Base-by-base conservation (phyloP, 208 protist genomes). In the Crithidia brevicula region DNA sequence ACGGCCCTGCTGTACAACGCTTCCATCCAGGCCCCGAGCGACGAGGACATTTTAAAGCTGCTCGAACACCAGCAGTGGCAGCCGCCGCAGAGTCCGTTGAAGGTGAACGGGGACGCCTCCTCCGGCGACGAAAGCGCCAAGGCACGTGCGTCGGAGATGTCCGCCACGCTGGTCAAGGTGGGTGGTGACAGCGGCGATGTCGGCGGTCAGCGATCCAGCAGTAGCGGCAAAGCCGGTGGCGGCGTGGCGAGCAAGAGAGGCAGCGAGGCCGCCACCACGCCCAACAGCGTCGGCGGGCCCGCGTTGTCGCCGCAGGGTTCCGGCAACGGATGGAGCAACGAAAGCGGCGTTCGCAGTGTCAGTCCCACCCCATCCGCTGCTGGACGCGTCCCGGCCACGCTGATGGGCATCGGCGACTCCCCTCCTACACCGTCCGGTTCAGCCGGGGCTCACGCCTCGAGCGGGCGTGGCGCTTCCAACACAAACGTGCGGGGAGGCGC, bases 1-100 rank as follows among this genome's bases (percentile, higher is more conserved):
- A 76, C 72, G 20, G 81, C 79, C 20, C 58, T 75, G 34, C 67
- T 91, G 36, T 91, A 77, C 76, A 86, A 91, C 64, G 75, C 78
- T 4, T 83, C 74, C 15, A 75, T 90, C 28, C 77, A 71, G 27
- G 75, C 59, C 11, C 56, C 60, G 49, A 57, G 58, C 43, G 85
- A 90, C 46, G 56, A 72, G 40, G 81, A 86, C 56, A 67, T 65
- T 22, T 74, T 80, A 60, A 69, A 79, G 47, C 28, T 70, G 42
- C 61, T 77, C 28, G 64, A 64, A 51, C 61, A 75, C 34, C 61
- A 72, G 22, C 66, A 43, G 28, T 65, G 62, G 53, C 23, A 31
- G 13, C 40, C 22, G 23, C 54, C 64, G n/a, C 34, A 27, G 23
- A 22, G 61, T 11, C 60, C 43, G 50, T 43, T 53, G 47, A 40